These are phyloP conservation scores for Diaporthe batatas DNA, from an alignment of 2,329 filamentous ascomycete genomes.

Conservation along the genomic window DNA sequence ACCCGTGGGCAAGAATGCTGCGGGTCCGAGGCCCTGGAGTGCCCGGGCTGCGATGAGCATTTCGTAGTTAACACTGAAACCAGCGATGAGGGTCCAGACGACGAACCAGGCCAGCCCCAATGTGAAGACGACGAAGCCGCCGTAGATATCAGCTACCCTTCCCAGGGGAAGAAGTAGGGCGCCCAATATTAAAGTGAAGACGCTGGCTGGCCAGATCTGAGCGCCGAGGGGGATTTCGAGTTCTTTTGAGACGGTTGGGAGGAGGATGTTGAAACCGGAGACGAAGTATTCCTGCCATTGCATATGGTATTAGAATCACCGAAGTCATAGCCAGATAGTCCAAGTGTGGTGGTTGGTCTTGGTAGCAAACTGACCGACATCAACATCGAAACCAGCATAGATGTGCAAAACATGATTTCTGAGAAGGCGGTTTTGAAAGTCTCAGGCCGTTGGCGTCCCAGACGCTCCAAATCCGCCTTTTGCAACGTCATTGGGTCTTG, in stretches of 20 bases:
- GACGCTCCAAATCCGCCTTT: constrained; percentile 61
- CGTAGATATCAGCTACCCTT: constrained; percentile 72
- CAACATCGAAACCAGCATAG: constrained; percentile 70
- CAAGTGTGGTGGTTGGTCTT: too few relatives aligned
- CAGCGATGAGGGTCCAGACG: constrained; percentile 77
- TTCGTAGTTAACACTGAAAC: constrained; percentile 75
- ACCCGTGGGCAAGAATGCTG: constrained; percentile 77
- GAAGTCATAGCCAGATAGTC: too few relatives aligned
- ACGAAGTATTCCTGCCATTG: constrained; percentile 76
- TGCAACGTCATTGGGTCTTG: constrained; percentile 43
- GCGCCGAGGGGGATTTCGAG: constrained; percentile 73
- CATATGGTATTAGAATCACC: background rate
- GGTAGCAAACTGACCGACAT: constrained; percentile 57
- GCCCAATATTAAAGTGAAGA: constrained; percentile 69
- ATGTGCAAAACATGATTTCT: constrained; percentile 72
- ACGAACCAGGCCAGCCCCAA: constrained; percentile 73
- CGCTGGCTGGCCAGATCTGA: constrained; percentile 74
- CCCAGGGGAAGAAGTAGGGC: constrained; percentile 74
- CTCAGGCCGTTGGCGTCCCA: constrained; percentile 70
- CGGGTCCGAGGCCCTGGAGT: constrained; percentile 79
- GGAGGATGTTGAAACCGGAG: constrained; percentile 80
- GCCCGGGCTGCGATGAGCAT: constrained; percentile 83
- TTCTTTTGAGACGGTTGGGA: constrained; percentile 73
- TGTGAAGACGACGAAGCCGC: constrained; percentile 72
- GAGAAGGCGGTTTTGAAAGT: constrained; percentile 62